phyloP scores from a whole-genome alignment of 768 basidiomycete species.

The Pleurotus cornucopiae region DNA sequence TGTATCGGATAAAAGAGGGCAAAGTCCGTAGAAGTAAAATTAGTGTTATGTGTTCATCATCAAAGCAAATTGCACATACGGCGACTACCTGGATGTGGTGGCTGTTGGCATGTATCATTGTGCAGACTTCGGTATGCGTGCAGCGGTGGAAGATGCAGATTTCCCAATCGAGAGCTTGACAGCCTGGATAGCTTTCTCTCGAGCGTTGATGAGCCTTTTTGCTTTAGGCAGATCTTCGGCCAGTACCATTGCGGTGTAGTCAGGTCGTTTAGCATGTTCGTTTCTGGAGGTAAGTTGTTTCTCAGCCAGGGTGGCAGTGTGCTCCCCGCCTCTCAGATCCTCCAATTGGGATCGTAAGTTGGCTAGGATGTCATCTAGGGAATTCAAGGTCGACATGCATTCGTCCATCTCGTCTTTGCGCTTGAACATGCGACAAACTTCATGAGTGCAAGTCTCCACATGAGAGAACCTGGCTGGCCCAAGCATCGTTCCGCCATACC shows the following conservation, averaged over 20 bases:
- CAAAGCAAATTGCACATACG: too few relatives aligned
- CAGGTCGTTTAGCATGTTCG: constrained; percentile 21
- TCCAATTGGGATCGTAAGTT: constrained; percentile 48
- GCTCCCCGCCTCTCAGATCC: constrained; percentile 11
- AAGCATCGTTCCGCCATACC: constrained; percentile 80
- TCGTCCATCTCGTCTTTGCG: constrained; percentile 67
- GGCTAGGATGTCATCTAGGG: constrained; percentile 58
- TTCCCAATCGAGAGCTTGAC: constrained; percentile 56
- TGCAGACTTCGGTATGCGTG: too few relatives aligned
- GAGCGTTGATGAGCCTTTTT: constrained; percentile 61
- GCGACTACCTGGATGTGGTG: too few relatives aligned
- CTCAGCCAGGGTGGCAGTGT: neutral
- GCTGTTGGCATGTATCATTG: too few relatives aligned
- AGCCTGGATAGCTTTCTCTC: constrained; percentile 63
- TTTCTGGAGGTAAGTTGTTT: neutral
- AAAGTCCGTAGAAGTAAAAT: too few relatives aligned
- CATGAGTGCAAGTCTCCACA: constrained; percentile 69
- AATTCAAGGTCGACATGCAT: constrained; percentile 47
- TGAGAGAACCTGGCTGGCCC: constrained; percentile 75
- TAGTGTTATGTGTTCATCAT: too few relatives aligned
- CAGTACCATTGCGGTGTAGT: constrained; percentile 44
- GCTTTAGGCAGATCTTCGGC: constrained; percentile 55
- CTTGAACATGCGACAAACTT: constrained; percentile 70
- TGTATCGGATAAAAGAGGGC: too few relatives aligned
- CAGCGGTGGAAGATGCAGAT: neutral